Conservation (phyloP, 192 early-diverging fungal species). For the Backusella australiensis region DNA sequence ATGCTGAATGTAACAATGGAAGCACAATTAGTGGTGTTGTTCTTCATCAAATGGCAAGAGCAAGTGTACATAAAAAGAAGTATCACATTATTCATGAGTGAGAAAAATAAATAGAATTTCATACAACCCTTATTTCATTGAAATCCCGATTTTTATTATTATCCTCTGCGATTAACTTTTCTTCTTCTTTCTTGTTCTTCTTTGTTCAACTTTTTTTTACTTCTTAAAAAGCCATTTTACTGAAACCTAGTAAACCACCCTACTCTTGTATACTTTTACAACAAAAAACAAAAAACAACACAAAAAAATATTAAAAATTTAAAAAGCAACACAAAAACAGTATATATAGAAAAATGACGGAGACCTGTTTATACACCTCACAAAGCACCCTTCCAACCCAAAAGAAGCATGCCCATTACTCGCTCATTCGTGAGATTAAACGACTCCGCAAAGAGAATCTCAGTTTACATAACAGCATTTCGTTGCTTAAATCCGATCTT, state of each 20-base stretch:
- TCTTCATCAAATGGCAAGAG: neutral
- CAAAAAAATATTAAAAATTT: neutral
- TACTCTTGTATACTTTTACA: neutral
- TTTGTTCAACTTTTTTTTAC: neutral
- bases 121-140: neutral
- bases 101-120: neutral
- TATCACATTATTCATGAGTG: neutral
- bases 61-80: neutral
- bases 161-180: neutral
- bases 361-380: neutral
- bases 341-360: neutral
- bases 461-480: slow-evolving; percentile 14
- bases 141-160: neutral
- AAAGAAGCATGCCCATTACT: slow-evolving; percentile 10
- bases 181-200: neutral
- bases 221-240: neutral
- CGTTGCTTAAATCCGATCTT: slow-evolving; percentile 25
- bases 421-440: slow-evolving; percentile 30
- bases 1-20: neutral
- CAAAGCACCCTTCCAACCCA: neutral
- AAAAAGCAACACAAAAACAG: neutral
- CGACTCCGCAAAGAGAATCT: slow-evolving; percentile 32
- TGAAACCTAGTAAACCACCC: neutral
- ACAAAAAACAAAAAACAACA: neutral
- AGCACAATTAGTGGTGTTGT: neutral